phyloP scores from a whole-genome alignment of 176 grass and related monocot genomes.

The Panicum miliaceum region DNA sequence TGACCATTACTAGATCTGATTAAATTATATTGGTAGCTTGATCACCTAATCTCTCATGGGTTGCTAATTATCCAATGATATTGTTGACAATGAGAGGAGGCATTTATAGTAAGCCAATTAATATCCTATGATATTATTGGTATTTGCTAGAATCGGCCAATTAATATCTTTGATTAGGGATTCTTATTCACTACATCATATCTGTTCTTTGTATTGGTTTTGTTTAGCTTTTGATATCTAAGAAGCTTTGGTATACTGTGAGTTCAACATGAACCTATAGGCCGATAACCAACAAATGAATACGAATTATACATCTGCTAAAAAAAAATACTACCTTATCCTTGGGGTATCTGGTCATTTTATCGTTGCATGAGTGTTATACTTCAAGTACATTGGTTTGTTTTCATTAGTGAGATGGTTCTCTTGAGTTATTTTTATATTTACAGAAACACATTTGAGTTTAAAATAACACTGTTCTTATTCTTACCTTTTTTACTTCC shows the following conservation, averaged over 20 bases:
- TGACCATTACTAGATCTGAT: slow-evolving; percentile 3
- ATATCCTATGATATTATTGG: not conserved
- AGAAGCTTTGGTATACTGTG: not conserved
- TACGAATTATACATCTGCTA: slow-evolving; percentile 5
- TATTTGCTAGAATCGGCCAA: not conserved
- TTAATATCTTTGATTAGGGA: not conserved
- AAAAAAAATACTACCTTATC: not conserved
- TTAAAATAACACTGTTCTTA: not conserved
- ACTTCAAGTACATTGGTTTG: slow-evolving; percentile 17
- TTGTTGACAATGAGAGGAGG: not conserved
- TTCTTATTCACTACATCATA: slow-evolving; percentile 16
- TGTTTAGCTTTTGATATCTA: not conserved
- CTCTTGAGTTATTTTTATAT: not conserved
- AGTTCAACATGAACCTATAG: slow-evolving; percentile 12
- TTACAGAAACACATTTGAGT: slow-evolving; percentile 12
- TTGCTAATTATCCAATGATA: not conserved
- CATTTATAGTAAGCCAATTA: not conserved
- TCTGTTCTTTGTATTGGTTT: slow-evolving; percentile 8
- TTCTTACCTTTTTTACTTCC: not conserved
- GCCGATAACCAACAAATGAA: not conserved
- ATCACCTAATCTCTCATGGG: slow-evolving; percentile 5
- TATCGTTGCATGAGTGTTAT: not conserved
- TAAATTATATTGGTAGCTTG: slow-evolving; percentile 25
- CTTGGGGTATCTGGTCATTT: not conserved
- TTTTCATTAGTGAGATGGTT: not conserved